These are phyloP conservation scores for Diplocarpon rosae DNA, from an alignment of 2,329 filamentous ascomycete species.

Conservation along the genomic window DNA sequence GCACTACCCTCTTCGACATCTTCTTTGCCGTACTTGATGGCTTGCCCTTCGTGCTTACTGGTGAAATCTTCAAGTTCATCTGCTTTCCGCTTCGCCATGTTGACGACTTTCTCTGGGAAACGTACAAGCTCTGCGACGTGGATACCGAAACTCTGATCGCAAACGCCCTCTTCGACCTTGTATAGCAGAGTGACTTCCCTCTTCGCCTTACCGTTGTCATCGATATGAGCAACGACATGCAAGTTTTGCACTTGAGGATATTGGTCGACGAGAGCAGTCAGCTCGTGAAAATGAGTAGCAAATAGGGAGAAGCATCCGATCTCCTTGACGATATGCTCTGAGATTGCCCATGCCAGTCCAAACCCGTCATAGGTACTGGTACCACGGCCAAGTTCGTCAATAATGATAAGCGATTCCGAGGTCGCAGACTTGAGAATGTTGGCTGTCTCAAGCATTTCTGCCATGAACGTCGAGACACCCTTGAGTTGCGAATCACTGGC, in stretches of 20 bases:
- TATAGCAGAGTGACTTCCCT: constrained; percentile 91
- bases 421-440: constrained; percentile 98
- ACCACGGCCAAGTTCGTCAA: constrained; percentile 91
- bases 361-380: constrained; percentile 98
- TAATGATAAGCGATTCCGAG: constrained; percentile 91
- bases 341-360: constrained; percentile 97
- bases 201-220: constrained; percentile 32
- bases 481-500: constrained; percentile 95
- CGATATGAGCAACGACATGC: constrained; percentile 92
- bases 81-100: constrained; percentile 98
- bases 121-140: constrained; percentile 94
- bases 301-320: constrained; percentile 93
- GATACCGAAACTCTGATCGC: constrained; percentile 95
- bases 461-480: constrained; percentile 98
- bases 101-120: constrained; percentile 93
- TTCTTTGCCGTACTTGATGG: constrained; percentile 59
- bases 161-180: constrained; percentile 91
- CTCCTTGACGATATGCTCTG: constrained; percentile 90
- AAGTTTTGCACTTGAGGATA: constrained; percentile 84
- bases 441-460: constrained; percentile 97
- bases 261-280: constrained; percentile 80
- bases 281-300: constrained; percentile 95
- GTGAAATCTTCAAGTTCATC: constrained; percentile 97
- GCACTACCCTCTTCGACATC: constrained; percentile 84
- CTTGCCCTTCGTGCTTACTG: constrained; percentile 55